Evolutionary conservation across 2,329 filamentous ascomycete genomes (phyloP), one percentile per base, ranked within the genome.

Genomic region (Fusarium sp.): DNA sequence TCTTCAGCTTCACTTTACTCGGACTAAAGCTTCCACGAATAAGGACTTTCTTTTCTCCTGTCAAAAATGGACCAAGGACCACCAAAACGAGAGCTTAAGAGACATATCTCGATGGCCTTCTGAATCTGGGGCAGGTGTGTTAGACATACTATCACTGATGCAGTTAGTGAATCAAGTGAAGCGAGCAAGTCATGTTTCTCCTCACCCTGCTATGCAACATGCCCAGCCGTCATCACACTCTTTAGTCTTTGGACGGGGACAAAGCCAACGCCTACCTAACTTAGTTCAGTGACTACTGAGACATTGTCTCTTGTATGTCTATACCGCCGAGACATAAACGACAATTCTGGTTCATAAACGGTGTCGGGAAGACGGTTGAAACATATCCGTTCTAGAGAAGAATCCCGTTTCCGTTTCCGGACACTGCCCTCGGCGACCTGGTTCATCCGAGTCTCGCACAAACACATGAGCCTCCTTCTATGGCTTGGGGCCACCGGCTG

Each of bases 301-400:
- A 71, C 67, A 70, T 40, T 40, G 29, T 50, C 44, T 50, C 32
- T 18, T 54, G 51, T 40, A 22, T 63, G 55, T 53, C 49, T 56
- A 44, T 49, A 24, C 47, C 38, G 43, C 49, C 43, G 56, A 44
- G 22, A 59, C 63, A 67, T 60, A 65, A 68, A 56, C 46, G 59
- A 43, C 43, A 47, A 18, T 43, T 24, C 38, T 44, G 50, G 20
- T 54, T 34, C 46, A 58, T 43, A 22, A 58, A 69, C 52, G 52
- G 55, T 40, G 46, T 62, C 49, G 47, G 46, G 25, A 56, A 44
- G 34, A 16, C 12, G 22, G 11, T 65, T 69, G 59, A 72, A 71
- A 71, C 64, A 72, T 47, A 55, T 24, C 53, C 34, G 57, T 59
- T 45, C 64, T 46, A 47, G 68, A 59, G 24, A 14, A 47, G 53